phyloP scores from a whole-genome alignment of 2,329 filamentous ascomycete species.

The Pestalotiopsis sp. region DNA sequence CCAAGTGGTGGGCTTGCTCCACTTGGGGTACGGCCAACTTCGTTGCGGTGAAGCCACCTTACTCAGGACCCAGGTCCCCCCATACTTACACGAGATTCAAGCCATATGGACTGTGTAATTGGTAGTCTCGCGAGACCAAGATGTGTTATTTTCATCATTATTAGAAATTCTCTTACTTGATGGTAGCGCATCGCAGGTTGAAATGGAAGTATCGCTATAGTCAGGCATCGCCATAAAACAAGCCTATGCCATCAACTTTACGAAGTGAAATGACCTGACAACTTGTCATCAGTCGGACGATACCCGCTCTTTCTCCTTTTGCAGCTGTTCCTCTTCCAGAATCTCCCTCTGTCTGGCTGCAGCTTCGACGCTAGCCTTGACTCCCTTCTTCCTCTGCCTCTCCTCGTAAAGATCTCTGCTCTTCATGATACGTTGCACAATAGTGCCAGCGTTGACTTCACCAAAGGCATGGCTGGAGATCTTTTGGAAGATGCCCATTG shows the following conservation, averaged over 20 bases:
- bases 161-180: neutral
- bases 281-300: neutral
- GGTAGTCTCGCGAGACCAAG: neutral
- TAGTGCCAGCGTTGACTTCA: conserved; percentile 88
- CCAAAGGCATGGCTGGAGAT: conserved; percentile 78
- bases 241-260: neutral
- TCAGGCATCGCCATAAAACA: neutral
- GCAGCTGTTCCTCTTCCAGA: conserved; percentile 59
- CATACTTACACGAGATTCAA: neutral
- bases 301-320: conserved; percentile 43
- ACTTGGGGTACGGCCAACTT: neutral
- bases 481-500: conserved; percentile 81
- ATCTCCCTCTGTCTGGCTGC: conserved; percentile 63
- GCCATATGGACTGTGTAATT: no score
- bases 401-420: conserved; percentile 89
- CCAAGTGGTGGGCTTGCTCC: neutral
- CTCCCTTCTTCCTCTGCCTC: conserved; percentile 84
- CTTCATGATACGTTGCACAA: conserved; percentile 87
- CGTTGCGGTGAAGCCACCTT: neutral
- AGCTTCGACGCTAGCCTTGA: conserved; percentile 79
- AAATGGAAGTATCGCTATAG: neutral
- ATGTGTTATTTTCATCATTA: neutral
- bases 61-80: neutral
- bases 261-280: neutral
- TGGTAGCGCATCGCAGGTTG: neutral